Base-by-base conservation (phyloP, 2,329 filamentous ascomycete species). In the Phymatotrichopsis omnivora region DNA sequence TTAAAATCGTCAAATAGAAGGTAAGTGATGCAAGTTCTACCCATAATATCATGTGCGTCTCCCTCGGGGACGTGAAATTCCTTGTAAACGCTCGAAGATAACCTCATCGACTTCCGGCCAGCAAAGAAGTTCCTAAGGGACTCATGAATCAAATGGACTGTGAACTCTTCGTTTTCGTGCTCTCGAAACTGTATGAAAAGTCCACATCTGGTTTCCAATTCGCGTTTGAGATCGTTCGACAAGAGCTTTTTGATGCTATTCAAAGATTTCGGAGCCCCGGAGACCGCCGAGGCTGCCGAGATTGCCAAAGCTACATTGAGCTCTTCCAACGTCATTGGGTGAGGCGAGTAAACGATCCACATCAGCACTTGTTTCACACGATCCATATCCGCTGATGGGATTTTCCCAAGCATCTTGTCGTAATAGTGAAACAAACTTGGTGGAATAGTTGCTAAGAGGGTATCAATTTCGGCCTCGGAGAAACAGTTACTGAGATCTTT, bases 341-440 rank as follows among this genome's bases (percentile, higher is more conserved):
- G 17, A 12, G 42, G 33, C 16, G 42, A 33, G 12, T 45, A 39
- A 16, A 11, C 20, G 22, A 45, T 45, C 42, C 42, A 45, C 35
- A 45, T 45, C 4, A 45, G 14, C 7, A 45, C 33, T 23, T 27
- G n/a, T 17, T 45, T 33, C 14, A 35, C 28, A 24, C 42, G 16
- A n/a, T 37, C 19, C 4, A 2, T 14, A 28, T 32, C 17, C 5
- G 36, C 42, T 5, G 6, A 7, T 11, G 17, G 25, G 11, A 37
- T 38, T 14, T 22, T 44, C 2, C 20, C 33, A 24, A 44, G 33
- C 5, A 19, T 32, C 19, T 7, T 30, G 7, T 37, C 33, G n/a
- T 44, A 44, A 19, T 37, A 44, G 36, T 14, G 33, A 22, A 30
- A 44, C 19, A 44, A 37, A 11, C 23, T 29, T 22, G n/a, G 24